Evolutionary conservation across 441 rosid species (phyloP).

Genomic region (Brassica hybrid): DNA sequence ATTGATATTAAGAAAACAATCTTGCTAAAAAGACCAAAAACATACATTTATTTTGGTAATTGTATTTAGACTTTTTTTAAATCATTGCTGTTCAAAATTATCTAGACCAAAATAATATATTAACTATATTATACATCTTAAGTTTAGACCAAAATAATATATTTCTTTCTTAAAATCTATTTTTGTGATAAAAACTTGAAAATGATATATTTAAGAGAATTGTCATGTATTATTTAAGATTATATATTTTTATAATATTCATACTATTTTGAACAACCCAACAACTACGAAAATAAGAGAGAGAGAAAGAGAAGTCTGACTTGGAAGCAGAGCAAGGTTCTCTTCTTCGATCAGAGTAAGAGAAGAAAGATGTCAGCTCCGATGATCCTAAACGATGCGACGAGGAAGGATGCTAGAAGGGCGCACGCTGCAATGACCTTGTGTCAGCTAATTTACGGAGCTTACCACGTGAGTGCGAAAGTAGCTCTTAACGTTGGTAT

Average conservation of each 20-base stretch:
- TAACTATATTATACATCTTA: not conserved
- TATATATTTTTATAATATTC: not conserved
- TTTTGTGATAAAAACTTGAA: too few relatives aligned
- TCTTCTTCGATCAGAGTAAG: not conserved
- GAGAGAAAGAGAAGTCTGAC: not conserved
- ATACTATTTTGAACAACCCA: not conserved
- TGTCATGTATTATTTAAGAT: not conserved
- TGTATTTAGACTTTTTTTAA: too few relatives aligned
- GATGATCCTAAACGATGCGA: conserved; percentile 7
- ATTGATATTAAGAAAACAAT: not conserved
- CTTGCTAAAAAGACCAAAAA: too few relatives aligned
- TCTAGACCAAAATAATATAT: not conserved
- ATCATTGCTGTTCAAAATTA: not conserved
- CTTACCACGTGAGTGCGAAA: conserved; percentile 89
- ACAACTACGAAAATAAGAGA: not conserved
- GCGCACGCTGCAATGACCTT: conserved; percentile 88
- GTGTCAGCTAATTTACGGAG: conserved; percentile 80
- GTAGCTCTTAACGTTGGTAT: conserved; percentile 93
- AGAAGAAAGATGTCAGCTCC: conserved; percentile 35
- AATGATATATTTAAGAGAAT: too few relatives aligned
- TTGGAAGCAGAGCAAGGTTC: not conserved
- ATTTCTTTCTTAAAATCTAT: too few relatives aligned
- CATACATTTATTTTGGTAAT: too few relatives aligned
- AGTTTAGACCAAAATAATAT: too few relatives aligned
- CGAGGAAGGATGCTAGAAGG: conserved; percentile 51